Percentiles rank a stretch among this genome's conserved stretches.
phyloP scores from a whole-genome alignment of 2,329 filamentous ascomycete species.

The Fusarium burgessii region DNA sequence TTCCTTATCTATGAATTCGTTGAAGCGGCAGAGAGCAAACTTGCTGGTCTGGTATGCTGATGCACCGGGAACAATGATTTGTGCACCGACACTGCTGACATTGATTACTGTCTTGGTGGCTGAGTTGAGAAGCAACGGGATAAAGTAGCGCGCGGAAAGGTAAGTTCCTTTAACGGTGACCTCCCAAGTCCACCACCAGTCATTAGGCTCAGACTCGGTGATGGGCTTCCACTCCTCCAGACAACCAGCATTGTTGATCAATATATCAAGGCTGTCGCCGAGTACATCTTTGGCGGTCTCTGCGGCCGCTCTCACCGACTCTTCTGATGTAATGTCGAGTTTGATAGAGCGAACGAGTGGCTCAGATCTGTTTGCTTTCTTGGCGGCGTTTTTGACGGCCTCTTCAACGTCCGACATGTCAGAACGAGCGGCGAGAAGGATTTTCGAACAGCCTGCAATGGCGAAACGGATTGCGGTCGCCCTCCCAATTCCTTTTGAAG shows the following conservation, averaged over 20 bases:
- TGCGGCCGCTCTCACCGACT: constrained; percentile 49
- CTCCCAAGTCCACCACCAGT: constrained; percentile 61
- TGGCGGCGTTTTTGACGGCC: constrained; percentile 51
- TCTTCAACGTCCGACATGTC: constrained; percentile 49
- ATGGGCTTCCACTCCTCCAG: constrained; percentile 52
- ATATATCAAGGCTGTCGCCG: constrained; percentile 53
- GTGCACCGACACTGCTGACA: constrained; percentile 52
- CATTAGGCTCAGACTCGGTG: constrained; percentile 52
- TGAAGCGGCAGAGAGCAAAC: not conserved
- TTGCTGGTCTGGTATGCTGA: constrained; percentile 5
- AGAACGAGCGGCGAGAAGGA: constrained; percentile 66
- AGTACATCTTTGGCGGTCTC: constrained; percentile 44
- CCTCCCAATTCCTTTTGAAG: constrained; percentile 51
- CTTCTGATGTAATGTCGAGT: constrained; percentile 53
- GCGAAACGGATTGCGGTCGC: constrained; percentile 67
- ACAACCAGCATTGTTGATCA: constrained; percentile 59
- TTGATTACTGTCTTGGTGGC: constrained; percentile 59
- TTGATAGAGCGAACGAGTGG: constrained; percentile 54
- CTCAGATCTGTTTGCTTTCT: constrained; percentile 43
- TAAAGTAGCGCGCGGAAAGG: constrained; percentile 59
- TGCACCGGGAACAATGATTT: not conserved
- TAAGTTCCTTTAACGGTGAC: constrained; percentile 65
- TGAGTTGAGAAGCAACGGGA: constrained; percentile 58
- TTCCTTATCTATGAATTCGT: not conserved
- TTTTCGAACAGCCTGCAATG: constrained; percentile 61